phyloP scores from a whole-genome alignment of 2,329 filamentous ascomycete species.

The Fusarium mundagurra region DNA sequence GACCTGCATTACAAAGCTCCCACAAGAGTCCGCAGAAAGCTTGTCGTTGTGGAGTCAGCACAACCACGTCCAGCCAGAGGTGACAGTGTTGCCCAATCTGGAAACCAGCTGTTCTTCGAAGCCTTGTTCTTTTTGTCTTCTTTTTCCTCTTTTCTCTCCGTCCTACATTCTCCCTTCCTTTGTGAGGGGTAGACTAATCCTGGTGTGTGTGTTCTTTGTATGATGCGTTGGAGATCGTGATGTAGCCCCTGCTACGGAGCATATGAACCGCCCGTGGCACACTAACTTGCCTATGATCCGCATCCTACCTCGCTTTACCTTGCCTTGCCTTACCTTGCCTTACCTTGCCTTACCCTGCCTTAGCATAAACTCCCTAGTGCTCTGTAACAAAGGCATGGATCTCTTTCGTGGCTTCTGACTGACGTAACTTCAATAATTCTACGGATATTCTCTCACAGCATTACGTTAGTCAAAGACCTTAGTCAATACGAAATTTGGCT shows the following conservation, averaged over 20 bases:
- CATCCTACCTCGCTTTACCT: neutral
- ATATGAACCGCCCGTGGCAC: conserved; percentile 11
- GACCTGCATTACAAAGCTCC: conserved; percentile 40
- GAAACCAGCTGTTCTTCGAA: conserved; percentile 40
- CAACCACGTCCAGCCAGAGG: conserved; percentile 36
- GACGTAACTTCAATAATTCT: neutral
- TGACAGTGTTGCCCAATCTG: conserved; percentile 40
- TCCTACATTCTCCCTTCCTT: neutral
- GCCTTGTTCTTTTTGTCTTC: conserved; percentile 15
- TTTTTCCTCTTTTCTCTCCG: conserved; percentile 2
- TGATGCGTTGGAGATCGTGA: conserved; percentile 20
- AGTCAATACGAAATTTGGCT: neutral
- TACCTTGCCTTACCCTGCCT: neutral
- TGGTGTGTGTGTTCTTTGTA: neutral
- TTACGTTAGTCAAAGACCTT: conserved; percentile 2
- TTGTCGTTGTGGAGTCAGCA: conserved; percentile 30
- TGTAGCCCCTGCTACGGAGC: conserved; percentile 8
- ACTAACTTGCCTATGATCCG: neutral
- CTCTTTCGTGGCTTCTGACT: neutral
- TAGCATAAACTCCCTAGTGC: neutral
- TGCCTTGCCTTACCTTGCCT: neutral
- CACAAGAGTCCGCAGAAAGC: conserved; percentile 37
- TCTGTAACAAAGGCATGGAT: neutral
- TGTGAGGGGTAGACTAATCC: conserved; percentile 20
- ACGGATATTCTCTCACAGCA: neutral